Evolutionary conservation across 2,329 filamentous ascomycete species (phyloP).

Genomic region (Magnaporthiopsis rhizophila): DNA sequence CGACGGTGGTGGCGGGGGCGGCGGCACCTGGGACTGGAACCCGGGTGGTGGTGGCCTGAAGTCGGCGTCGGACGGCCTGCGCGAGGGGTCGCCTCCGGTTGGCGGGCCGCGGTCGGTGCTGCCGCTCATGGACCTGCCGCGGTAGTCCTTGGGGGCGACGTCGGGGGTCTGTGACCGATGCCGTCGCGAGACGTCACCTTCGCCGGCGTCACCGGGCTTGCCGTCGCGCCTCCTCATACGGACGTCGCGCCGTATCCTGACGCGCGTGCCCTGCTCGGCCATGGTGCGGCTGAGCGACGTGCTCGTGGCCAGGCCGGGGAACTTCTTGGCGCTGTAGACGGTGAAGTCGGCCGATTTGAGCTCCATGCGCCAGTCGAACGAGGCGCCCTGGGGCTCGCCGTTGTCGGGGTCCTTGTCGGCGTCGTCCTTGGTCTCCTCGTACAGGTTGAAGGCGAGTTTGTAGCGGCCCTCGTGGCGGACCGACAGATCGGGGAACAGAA

Average conservation of each 20-base stretch:
- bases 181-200: slow-evolving; percentile 23
- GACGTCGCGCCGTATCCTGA: slow-evolving; percentile 81
- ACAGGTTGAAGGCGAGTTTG: slow-evolving; percentile 83
- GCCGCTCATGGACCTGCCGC: slow-evolving; percentile 22
- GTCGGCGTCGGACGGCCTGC: slow-evolving; percentile 24
- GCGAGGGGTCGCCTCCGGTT: slow-evolving; percentile 19
- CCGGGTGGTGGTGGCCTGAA: slow-evolving; percentile 22
- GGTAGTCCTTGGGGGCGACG: slow-evolving; percentile 17
- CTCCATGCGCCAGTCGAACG: slow-evolving; percentile 80
- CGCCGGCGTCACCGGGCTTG: slow-evolving; percentile 18
- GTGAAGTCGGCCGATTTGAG: slow-evolving; percentile 81
- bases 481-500: slow-evolving; percentile 94
- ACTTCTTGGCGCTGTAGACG: slow-evolving; percentile 97
- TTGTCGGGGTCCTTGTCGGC: slow-evolving; percentile 62
- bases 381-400: slow-evolving; percentile 26
- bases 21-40: slow-evolving; percentile 12
- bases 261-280: slow-evolving; percentile 92
- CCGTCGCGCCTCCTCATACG: slow-evolving; percentile 43
- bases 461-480: slow-evolving; percentile 94
- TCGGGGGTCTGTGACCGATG: slow-evolving; percentile 26
- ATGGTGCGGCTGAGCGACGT: slow-evolving; percentile 83
- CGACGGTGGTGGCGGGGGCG: slow-evolving; percentile 6
- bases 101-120: slow-evolving; percentile 23
- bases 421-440: slow-evolving; percentile 83
- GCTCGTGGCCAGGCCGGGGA: slow-evolving; percentile 86